These are phyloP conservation scores for Pestalotiopsis sp. DNA, from an alignment of 2,329 filamentous ascomycete species.

Conservation along the genomic window DNA sequence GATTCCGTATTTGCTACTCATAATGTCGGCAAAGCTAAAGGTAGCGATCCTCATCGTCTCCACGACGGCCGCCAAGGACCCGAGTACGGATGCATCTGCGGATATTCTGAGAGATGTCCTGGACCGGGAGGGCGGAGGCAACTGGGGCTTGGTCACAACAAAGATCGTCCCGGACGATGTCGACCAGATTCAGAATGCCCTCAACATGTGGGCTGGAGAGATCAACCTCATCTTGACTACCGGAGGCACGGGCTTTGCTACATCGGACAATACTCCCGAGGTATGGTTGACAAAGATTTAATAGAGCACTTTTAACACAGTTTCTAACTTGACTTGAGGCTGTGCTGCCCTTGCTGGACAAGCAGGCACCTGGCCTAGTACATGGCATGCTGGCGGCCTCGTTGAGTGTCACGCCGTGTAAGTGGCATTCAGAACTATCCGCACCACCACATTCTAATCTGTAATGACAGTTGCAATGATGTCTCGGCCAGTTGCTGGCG, in stretches of 20 bases:
- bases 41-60: conserved; percentile 85
- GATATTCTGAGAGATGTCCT: conserved; percentile 69
- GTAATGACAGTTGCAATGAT: conserved; percentile 81
- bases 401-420: conserved; percentile 84
- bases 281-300: conserved; percentile 40
- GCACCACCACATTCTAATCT: conserved; percentile 11
- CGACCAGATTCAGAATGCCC: conserved; percentile 70
- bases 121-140: conserved; percentile 60
- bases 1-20: not conserved
- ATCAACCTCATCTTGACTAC: conserved; percentile 83
- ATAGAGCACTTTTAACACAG: not conserved
- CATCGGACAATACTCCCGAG: conserved; percentile 85
- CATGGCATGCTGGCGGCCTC: conserved; percentile 92
- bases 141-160: conserved; percentile 70
- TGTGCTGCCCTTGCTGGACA: conserved; percentile 75
- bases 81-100: conserved; percentile 75
- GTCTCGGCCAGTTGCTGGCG: conserved; percentile 89
- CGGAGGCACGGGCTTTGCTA: conserved; percentile 90
- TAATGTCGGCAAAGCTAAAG: conserved; percentile 54
- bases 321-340: conserved; percentile 52
- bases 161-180: conserved; percentile 80
- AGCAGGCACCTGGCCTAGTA: conserved; percentile 85
- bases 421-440: conserved; percentile 32
- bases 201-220: conserved; percentile 73
- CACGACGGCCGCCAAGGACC: conserved; percentile 80